A percentile compares a stretch with the other conserved stretches of the same genome.
These are phyloP conservation scores for Hypomyces rosellus DNA, from an alignment of 2,329 filamentous ascomycete species.

Conservation along the genomic window DNA sequence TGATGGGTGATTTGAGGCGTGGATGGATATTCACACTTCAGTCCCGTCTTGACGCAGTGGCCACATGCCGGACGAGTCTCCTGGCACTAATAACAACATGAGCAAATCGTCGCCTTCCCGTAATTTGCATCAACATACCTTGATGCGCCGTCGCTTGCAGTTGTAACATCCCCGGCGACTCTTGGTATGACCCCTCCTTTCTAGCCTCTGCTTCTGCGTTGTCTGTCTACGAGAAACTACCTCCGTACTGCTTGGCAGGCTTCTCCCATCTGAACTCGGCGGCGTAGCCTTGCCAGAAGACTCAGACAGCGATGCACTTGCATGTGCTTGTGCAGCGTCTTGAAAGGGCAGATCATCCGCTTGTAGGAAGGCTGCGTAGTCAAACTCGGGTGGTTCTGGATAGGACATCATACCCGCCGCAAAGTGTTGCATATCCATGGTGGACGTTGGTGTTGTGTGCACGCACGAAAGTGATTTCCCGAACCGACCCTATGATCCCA, in stretches of 20 bases:
- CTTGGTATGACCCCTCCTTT: conserved; percentile 59
- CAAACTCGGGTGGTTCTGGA: conserved; percentile 28
- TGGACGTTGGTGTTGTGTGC: not conserved
- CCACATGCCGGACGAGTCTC: conserved; percentile 58
- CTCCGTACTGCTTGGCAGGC: conserved; percentile 17
- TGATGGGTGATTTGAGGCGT: conserved; percentile 45
- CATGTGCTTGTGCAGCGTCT: conserved; percentile 10
- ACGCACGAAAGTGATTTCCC: not conserved
- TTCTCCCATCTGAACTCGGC: conserved; percentile 21
- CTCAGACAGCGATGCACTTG: conserved; percentile 17
- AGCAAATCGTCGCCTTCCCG: not conserved
- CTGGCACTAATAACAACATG: conserved; percentile 45
- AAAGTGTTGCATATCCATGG: conserved; percentile 26
- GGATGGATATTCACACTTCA: conserved; percentile 57
- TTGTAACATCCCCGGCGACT: conserved; percentile 60
- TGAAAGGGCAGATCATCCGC: conserved; percentile 20
- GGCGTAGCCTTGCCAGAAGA: conserved; percentile 26
- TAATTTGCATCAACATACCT: conserved; percentile 32
- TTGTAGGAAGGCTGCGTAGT: conserved; percentile 34
- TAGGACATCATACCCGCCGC: conserved; percentile 24
- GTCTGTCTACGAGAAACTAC: conserved; percentile 12
- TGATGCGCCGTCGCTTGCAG: conserved; percentile 61
- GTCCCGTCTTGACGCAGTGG: conserved; percentile 56
- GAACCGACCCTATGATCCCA: not conserved
- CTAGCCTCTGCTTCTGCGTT: conserved; percentile 35